Evolutionary conservation across 371 early-diverging fungal species (phyloP).

Genomic region (Sporodiniella umbellata): DNA sequence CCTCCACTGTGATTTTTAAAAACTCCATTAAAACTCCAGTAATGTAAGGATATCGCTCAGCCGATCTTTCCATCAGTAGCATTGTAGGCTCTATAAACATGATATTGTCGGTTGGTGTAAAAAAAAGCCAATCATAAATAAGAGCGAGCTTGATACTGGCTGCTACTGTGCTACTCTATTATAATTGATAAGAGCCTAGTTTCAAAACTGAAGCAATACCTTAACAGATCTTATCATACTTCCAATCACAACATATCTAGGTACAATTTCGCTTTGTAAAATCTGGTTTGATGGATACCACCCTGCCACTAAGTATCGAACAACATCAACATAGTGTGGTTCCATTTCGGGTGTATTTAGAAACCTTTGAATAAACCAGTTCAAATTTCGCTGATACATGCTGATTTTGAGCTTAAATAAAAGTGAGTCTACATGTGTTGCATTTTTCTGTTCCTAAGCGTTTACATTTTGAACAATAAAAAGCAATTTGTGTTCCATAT

Average conservation of each 20-base stretch:
- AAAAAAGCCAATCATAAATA: slow-evolving; percentile 82
- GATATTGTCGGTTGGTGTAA: slow-evolving; percentile 62
- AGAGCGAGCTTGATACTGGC: slow-evolving; percentile 71
- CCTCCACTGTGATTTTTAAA: slow-evolving; percentile 52
- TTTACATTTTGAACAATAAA: slow-evolving; percentile 67
- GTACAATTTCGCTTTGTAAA: slow-evolving; percentile 71
- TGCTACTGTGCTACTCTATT: slow-evolving; percentile 50
- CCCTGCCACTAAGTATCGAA: slow-evolving; percentile 76
- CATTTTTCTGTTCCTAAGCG: neutral
- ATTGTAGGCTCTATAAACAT: slow-evolving; percentile 82
- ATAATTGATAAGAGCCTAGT: neutral
- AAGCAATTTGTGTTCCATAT: slow-evolving; percentile 70
- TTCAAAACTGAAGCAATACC: too few species aligned
- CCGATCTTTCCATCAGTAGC: slow-evolving; percentile 68
- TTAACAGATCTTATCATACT: slow-evolving; percentile 59
- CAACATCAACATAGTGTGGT: slow-evolving; percentile 62
- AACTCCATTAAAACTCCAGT: slow-evolving; percentile 67
- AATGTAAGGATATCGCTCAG: slow-evolving; percentile 63
- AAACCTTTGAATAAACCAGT: slow-evolving; percentile 68
- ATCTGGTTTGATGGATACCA: slow-evolving; percentile 79
- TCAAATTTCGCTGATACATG: slow-evolving; percentile 56
- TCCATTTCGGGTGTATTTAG: slow-evolving; percentile 61
- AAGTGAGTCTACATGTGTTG: neutral
- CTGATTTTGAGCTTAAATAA: slow-evolving; percentile 42
- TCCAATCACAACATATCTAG: slow-evolving; percentile 73